These are phyloP conservation scores for Salicornia ramosissima DNA, from an alignment of 148 eudicot genomes.

Conservation along the genomic window DNA sequence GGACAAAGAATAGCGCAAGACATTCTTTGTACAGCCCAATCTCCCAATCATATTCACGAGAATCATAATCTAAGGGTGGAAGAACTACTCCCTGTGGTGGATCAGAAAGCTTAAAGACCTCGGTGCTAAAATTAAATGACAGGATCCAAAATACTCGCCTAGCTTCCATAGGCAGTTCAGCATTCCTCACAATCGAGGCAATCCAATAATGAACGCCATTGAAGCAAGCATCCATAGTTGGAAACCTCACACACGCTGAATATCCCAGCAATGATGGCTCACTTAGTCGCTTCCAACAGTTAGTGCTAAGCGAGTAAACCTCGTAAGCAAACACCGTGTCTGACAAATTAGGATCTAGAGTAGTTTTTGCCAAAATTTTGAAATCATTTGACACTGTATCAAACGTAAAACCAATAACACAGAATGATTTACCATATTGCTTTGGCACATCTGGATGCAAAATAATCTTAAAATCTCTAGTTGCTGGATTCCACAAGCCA, in stretches of 20 bases:
- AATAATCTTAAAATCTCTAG: constrained; percentile 15
- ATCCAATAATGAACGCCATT: background rate
- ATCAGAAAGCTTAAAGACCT: background rate
- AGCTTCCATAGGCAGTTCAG: background rate
- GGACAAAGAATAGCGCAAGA: background rate
- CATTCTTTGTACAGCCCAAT: background rate
- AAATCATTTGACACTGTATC: background rate
- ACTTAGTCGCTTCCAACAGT: background rate
- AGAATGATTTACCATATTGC: background rate
- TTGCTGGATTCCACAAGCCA: constrained; percentile 16
- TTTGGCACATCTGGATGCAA: background rate
- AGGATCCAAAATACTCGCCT: background rate
- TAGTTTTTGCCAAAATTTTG: background rate
- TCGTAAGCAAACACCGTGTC: background rate
- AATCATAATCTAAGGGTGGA: background rate
- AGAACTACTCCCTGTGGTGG: background rate
- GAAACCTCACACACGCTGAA: background rate
- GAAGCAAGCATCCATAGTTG: background rate
- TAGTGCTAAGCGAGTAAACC: background rate
- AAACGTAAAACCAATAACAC: background rate
- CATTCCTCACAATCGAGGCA: background rate
- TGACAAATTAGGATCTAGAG: background rate
- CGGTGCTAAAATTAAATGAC: background rate
- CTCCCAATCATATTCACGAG: background rate
- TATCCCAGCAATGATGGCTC: background rate